Evolutionary conservation across 1,284 basidiomycete species (phyloP).

Genomic region (Leccinum fallax): DNA sequence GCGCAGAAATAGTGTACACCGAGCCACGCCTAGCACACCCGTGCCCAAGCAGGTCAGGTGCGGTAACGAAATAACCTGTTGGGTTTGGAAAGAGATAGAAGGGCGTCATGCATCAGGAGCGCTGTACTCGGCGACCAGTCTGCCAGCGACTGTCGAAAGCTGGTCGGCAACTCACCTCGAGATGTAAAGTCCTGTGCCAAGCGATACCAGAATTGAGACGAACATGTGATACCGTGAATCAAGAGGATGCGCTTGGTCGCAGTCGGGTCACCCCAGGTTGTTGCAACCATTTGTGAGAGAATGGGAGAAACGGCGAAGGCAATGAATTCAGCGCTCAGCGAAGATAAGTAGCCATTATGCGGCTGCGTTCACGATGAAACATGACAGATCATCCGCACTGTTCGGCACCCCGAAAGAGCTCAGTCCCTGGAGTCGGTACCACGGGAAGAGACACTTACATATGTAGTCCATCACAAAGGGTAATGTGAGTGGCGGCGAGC

Average conservation of each 20-base stretch:
- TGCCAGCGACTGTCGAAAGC: not conserved
- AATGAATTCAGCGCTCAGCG: not conserved
- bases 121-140: not conserved
- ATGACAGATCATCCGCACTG: not conserved
- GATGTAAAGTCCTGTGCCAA: conserved; percentile 14
- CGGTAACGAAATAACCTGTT: conserved; percentile 9
- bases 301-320: not conserved
- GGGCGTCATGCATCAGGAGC: not conserved
- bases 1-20: conserved; percentile 18
- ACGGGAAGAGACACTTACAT: too few relatives aligned
- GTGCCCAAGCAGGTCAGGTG: conserved; percentile 29
- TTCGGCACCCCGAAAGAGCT: too few relatives aligned
- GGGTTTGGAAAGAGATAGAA: not conserved
- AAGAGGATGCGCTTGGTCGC: conserved; percentile 21
- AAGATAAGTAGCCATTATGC: not conserved
- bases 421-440: too few relatives aligned
- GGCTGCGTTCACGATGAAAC: too few relatives aligned
- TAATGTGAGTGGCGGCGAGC: too few relatives aligned
- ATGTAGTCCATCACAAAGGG: too few relatives aligned
- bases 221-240: conserved; percentile 16
- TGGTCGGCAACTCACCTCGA: conserved; percentile 8
- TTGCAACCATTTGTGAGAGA: not conserved
- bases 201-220: conserved; percentile 9
- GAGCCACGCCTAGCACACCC: conserved; percentile 14
- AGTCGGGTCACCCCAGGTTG: conserved; percentile 17